Conservation (phyloP, 139 green algal species). For the Zygnema circumcarinatum region DNA sequence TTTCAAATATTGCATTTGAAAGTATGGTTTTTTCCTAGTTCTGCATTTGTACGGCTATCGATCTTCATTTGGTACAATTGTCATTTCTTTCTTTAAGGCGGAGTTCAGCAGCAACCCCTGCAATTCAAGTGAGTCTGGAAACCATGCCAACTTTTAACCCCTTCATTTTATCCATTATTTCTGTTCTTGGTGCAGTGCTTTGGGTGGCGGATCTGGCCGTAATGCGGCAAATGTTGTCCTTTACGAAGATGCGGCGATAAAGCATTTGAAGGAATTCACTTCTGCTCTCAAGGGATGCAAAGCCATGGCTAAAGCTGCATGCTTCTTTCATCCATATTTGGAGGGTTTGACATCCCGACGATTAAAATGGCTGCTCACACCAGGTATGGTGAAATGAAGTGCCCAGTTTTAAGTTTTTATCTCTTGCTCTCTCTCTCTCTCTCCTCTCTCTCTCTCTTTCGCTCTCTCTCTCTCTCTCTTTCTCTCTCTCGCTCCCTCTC, state of each 20-base stretch:
- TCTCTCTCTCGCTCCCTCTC: neutral
- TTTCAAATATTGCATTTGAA: neutral
- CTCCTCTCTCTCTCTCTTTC: neutral
- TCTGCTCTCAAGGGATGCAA: conserved; percentile 59
- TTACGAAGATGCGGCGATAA: conserved; percentile 82
- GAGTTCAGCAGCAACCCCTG: too few relatives aligned
- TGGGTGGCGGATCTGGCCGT: conserved; percentile 64
- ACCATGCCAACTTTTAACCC: too few relatives aligned
- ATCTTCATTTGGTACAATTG: too few relatives aligned
- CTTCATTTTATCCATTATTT: too few relatives aligned
- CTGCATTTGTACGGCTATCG: too few relatives aligned
- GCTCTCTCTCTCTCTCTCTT: neutral
- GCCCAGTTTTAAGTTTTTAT: conserved; percentile 33
- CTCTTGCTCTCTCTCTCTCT: neutral
- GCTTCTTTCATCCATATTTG: conserved; percentile 41
- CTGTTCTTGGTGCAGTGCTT: too few relatives aligned
- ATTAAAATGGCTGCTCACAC: conserved; percentile 62
- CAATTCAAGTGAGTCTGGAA: too few relatives aligned
- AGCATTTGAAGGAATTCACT: conserved; percentile 66
- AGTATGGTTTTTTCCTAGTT: too few relatives aligned
- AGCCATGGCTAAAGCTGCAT: conserved; percentile 68
- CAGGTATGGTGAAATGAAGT: conserved; percentile 60
- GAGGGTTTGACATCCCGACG: conserved; percentile 22
- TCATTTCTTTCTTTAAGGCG: too few relatives aligned
- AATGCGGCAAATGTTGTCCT: conserved; percentile 88